phyloP scores from a whole-genome alignment of 768 basidiomycete species.

The Suillus spraguei region DNA sequence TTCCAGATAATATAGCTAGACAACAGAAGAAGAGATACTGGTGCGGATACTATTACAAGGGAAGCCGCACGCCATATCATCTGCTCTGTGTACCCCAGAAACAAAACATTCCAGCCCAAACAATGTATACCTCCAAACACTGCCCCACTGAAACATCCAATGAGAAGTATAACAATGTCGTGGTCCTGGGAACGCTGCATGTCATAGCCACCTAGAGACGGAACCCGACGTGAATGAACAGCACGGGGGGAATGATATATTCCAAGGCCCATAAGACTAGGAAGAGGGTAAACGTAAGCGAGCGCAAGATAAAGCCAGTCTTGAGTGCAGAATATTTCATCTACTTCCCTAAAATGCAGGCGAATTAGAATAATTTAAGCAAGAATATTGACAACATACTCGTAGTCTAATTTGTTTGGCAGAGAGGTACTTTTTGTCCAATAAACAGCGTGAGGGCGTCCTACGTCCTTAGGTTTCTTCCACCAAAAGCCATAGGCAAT shows the following conservation, averaged over 20 bases:
- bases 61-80: conserved; percentile 21
- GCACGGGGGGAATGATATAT: background rate
- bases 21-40: too few relatives aligned
- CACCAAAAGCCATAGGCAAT: background rate
- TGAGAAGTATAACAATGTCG: too few relatives aligned
- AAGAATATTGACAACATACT: too few relatives aligned
- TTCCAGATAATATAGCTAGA: too few relatives aligned
- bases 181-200: too few relatives aligned
- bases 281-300: too few relatives aligned
- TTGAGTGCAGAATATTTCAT: too few relatives aligned
- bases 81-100: conserved; percentile 20
- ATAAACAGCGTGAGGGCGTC: background rate
- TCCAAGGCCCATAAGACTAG: background rate
- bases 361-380: too few relatives aligned
- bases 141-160: too few relatives aligned
- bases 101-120: conserved; percentile 10
- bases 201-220: background rate
- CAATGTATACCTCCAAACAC: conserved; percentile 25
- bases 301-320: too few relatives aligned
- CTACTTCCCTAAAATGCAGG: too few relatives aligned
- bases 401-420: background rate
- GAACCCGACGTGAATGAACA: background rate
- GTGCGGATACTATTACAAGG: too few relatives aligned
- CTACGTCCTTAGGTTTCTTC: background rate
- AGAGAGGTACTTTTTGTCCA: background rate